Percentiles rank a stretch among this genome's conserved stretches.
Evolutionary conservation across 108 stramenopile species (phyloP).

Genomic region (Poteriospumella lacustris): DNA sequence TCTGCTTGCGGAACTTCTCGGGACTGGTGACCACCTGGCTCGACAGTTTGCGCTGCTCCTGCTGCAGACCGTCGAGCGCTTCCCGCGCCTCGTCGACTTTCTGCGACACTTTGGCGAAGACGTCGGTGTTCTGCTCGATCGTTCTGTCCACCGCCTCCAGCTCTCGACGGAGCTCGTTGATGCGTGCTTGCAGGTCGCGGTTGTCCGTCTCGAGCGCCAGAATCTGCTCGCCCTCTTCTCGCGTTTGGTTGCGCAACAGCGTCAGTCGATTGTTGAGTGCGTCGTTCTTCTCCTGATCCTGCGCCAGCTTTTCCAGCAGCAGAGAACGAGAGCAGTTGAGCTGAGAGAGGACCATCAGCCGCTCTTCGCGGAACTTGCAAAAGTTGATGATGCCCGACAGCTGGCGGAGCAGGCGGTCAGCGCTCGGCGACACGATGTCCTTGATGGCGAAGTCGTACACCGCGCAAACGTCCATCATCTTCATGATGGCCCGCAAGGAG

Average conservation of each 20-base stretch:
- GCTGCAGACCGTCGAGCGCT: constrained; percentile 19
- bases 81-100: constrained; percentile 15
- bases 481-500: constrained; percentile 65
- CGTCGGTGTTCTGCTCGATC: too few relatives aligned
- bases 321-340: constrained; percentile 50
- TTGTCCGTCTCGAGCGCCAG: constrained; percentile 7
- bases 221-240: constrained; percentile 27
- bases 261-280: constrained; percentile 16
- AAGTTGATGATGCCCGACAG: constrained; percentile 89
- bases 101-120: background rate
- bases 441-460: constrained; percentile 77
- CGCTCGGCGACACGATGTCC: constrained; percentile 66
- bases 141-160: constrained; percentile 25
- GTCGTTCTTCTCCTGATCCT: background rate
- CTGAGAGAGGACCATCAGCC: constrained; percentile 62
- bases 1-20: constrained; percentile 19
- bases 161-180: constrained; percentile 28
- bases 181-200: constrained; percentile 17
- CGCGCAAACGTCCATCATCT: constrained; percentile 75
- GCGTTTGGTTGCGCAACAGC: constrained; percentile 30
- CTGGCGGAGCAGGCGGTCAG: constrained; percentile 71
- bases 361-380: constrained; percentile 82
- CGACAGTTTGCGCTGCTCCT: background rate
- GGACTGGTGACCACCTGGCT: constrained; percentile 17
- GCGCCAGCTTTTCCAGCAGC: background rate